A percentile compares a stretch with the other conserved stretches of the same genome.
Evolutionary conservation across 1,139 yeast genomes (phyloP).

Genomic region (Saccharomycopsis hybrid): DNA sequence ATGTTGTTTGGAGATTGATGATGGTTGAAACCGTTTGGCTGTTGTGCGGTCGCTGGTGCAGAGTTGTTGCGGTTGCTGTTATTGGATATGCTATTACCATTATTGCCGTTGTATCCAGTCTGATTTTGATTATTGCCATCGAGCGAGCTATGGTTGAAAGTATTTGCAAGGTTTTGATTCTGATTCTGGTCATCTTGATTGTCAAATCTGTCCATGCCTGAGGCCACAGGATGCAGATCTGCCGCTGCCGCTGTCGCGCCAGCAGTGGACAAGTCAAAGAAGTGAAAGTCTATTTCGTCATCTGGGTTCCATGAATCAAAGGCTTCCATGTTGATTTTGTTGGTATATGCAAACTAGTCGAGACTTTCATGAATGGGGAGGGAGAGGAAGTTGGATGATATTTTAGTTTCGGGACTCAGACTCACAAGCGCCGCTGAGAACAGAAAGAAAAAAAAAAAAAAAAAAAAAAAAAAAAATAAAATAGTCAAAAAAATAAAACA

Average conservation of each 20-base stretch:
- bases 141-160: background rate
- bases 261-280: constrained; percentile 1
- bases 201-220: background rate
- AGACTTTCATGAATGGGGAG: background rate
- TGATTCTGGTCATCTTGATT: background rate
- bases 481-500: too few species aligned
- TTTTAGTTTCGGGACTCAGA: too few species aligned
- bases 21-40: too few species aligned
- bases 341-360: background rate
- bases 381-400: background rate
- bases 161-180: background rate
- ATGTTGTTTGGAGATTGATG: background rate
- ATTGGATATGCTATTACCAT: background rate
- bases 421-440: too few species aligned
- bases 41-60: too few species aligned
- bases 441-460: too few species aligned
- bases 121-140: background rate
- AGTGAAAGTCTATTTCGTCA: constrained; percentile 6
- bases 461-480: too few species aligned
- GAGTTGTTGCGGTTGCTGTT: background rate
- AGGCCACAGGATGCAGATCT: background rate
- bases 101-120: background rate
- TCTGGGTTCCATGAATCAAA: constrained; percentile 10
- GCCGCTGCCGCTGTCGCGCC: background rate
- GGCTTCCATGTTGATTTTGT: background rate